Percentiles rank a stretch among this genome's conserved stretches.
Conservation (phyloP, 164 flowering plant genomes). For the Annona cherimola region DNA sequence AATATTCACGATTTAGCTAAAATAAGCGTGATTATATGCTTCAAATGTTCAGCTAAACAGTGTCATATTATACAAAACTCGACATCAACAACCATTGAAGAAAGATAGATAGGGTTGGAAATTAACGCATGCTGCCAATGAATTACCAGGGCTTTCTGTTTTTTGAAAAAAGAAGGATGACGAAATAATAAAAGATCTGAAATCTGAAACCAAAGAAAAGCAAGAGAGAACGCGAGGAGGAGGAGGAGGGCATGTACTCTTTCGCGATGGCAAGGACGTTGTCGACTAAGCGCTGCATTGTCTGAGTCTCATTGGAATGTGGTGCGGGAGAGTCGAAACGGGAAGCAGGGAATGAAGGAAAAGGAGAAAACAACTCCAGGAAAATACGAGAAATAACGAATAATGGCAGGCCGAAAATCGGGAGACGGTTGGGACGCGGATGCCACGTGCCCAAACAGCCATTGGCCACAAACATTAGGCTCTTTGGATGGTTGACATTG, state of each 20-base stretch:
- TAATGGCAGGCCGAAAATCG: background rate
- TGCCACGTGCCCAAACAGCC: background rate
- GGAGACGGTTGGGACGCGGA: background rate
- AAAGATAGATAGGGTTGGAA: background rate
- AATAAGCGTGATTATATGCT: too few relatives aligned
- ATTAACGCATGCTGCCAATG: background rate
- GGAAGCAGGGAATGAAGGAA: background rate
- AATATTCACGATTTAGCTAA: too few relatives aligned
- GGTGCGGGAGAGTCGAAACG: background rate
- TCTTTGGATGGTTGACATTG: background rate
- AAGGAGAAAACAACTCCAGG: background rate
- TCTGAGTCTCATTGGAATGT: background rate
- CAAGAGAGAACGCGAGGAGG: background rate
- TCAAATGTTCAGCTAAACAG: too few relatives aligned
- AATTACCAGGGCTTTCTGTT: background rate
- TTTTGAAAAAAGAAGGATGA: background rate
- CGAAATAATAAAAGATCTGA: background rate
- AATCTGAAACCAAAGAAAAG: too few relatives aligned
- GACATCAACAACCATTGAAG: background rate
- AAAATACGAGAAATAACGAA: background rate
- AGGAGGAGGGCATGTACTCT: conserved; percentile 46
- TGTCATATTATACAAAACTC: background rate
- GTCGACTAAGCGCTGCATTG: conserved; percentile 51
- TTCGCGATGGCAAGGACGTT: conserved; percentile 72
- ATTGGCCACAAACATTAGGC: background rate